phyloP scores from a whole-genome alignment of 2,329 filamentous ascomycete species.

The Cladosporium colombiae region DNA sequence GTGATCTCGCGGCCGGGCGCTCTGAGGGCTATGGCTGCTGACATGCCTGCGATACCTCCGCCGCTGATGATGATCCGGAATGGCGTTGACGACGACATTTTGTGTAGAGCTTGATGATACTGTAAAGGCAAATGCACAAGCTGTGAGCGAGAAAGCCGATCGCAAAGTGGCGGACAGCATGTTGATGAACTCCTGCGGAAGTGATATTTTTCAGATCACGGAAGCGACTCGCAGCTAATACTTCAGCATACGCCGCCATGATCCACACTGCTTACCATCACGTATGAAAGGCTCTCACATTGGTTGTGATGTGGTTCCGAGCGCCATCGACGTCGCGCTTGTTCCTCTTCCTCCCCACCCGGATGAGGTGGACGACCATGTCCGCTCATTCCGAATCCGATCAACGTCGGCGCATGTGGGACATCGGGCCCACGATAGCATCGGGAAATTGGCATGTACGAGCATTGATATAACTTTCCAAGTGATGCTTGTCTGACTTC shows the following conservation, averaged over 20 bases:
- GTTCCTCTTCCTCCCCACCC: background rate
- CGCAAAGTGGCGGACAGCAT: constrained; percentile 13
- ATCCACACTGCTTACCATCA: background rate
- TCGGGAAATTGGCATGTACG: background rate
- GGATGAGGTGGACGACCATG: background rate
- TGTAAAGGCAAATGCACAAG: constrained; percentile 19
- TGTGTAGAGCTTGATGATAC: constrained; percentile 19
- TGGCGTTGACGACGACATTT: constrained; percentile 28
- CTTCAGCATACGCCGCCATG: background rate
- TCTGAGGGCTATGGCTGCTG: constrained; percentile 41
- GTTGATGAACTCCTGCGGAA: background rate
- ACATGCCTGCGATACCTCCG: constrained; percentile 36
- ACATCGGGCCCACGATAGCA: background rate
- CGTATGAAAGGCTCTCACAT: background rate
- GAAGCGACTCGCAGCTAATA: background rate
- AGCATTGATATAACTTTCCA: background rate
- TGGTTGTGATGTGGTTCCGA: background rate
- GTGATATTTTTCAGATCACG: background rate
- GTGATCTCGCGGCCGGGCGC: constrained; percentile 37
- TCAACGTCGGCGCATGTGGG: background rate
- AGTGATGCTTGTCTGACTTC: background rate
- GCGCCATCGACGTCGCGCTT: background rate
- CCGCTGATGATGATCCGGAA: constrained; percentile 39
- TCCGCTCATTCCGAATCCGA: background rate
- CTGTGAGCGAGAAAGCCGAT: constrained; percentile 2